Evolutionary conservation across 2,329 filamentous ascomycete species (phyloP), one percentile per base, ranked within the genome.

Genomic region (Madurella fahalii): DNA sequence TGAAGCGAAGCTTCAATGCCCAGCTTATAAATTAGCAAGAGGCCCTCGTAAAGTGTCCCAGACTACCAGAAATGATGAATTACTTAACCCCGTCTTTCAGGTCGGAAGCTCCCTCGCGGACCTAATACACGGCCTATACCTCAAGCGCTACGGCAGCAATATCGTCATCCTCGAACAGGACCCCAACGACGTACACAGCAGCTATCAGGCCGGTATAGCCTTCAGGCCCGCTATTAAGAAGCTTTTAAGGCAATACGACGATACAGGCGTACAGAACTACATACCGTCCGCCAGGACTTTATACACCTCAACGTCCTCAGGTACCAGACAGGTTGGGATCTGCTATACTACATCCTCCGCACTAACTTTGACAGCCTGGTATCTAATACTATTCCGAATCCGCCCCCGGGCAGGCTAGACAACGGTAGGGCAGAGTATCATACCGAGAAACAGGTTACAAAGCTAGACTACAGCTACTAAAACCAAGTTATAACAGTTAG

Each of bases 251-350:
- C 56, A n/a, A 65, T 69, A 73, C 53, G 69, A 72, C 46, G 57
- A 54, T 7, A 65, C 67, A 4, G 65, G 66, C 4, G 45, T 64
- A 2, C 57, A 57, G 31, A 43, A 40, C 15, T 57, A 53, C 16
- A 56, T 60, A 5, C 39, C 53, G 4, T 41, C 59, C 52, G 46
- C 31, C 42, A 50, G 9, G 44, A 59, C 11, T 39, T 59, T n/a
- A 47, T 40, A 20, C 37, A 50, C 7, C 46, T 53, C n/a, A 63
- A 60, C 2, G 51, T 61, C 9, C 52, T 59, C 31, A 67, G 71
- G 53, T 57, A 66, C 16, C 70, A 72, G 64, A 73, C 72, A 1
- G 72, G 68, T 52, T 76, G 74, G 73, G 71, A 71, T 40, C 53
- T 71, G 31, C 54, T 74, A 37, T 73, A 74, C 54, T 63, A 69